Base-by-base conservation (phyloP, 1,139 yeast genomes). In the Kodamaea derodonti region DNA sequence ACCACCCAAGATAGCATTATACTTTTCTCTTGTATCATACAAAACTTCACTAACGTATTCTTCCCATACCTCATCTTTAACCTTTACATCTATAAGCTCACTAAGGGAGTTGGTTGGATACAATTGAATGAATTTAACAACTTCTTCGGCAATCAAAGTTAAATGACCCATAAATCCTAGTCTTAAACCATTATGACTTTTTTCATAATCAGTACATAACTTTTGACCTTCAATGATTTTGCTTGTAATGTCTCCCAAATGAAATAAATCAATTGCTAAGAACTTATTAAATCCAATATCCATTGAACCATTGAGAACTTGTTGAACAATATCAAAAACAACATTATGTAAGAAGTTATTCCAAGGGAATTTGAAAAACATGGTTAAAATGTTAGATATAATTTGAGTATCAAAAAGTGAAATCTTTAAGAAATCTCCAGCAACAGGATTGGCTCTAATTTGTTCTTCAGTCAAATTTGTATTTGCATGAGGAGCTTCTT, bases 121-220 rank as follows among this genome's bases (percentile, higher is more conserved):
- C 14, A 83, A 61, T 32, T 86, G 87, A 20, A 90, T 84, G 57
- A 92, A 92, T 56, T 94, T 94, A 39, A 92, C 97, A 30, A 92
- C 95, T 56, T 92, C 99, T 56, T 94, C 98, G 7, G 97, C 95
- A 43, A 94, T 90, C 44, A 92, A 69, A 0, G 97, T 92, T 54
- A 92, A 69, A 60, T 92, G 98, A 20, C 99, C 99, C 95, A 92
- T 94, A 58, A 84, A 94, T 1, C 98, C 99, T 40, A 90, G 68
- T 45, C 97, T 75, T 43, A 86, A 72, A 1, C 86, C 84, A 36
- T 79, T 77, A 39, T 69, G 60, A 35, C 68, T 65, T 33, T 60
- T 64, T 54, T 80, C 84, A 56, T 84, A 84, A 37, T 78, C 78
- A 37, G 78, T 77, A 47, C 96, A 88, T 40, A 75, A 69, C 44